Conservation (phyloP, 768 basidiomycete genomes). For the Daedaleopsis sinensis region DNA sequence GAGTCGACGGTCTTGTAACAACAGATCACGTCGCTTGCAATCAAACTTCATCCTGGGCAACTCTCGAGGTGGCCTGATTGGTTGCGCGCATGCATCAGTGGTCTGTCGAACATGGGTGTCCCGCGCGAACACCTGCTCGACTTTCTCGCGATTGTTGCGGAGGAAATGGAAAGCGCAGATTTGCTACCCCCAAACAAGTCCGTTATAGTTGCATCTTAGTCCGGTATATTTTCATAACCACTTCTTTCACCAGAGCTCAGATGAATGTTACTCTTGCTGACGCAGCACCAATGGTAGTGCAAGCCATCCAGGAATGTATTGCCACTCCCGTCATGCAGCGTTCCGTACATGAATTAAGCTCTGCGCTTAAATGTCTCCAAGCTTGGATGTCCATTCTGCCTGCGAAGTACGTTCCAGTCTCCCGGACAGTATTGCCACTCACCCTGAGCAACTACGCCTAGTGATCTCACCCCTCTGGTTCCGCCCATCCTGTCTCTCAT, state of each 20-base stretch:
- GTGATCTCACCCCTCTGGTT: slow-evolving; percentile 73
- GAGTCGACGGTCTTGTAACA: not conserved
- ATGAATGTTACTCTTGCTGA: slow-evolving; percentile 68
- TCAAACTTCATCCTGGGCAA: slow-evolving; percentile 65
- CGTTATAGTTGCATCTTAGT: slow-evolving; percentile 29
- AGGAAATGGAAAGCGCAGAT: slow-evolving; percentile 79
- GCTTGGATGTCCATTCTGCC: slow-evolving; percentile 80
- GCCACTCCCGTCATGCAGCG: slow-evolving; percentile 34
- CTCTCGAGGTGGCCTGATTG: slow-evolving; percentile 76
- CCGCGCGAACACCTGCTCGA: slow-evolving; percentile 66
- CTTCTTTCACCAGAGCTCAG: slow-evolving; percentile 49
- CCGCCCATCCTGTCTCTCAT: slow-evolving; percentile 57
- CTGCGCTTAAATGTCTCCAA: slow-evolving; percentile 79
- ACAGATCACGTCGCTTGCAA: slow-evolving; percentile 68
- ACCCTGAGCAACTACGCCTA: slow-evolving; percentile 28
- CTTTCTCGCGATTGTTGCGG: slow-evolving; percentile 81
- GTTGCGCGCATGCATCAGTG: slow-evolving; percentile 64
- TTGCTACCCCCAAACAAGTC: slow-evolving; percentile 74
- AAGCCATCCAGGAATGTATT: slow-evolving; percentile 65
- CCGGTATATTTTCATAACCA: not conserved
- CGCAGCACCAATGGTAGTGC: slow-evolving; percentile 70
- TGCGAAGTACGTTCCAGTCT: slow-evolving; percentile 51
- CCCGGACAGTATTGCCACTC: not conserved
- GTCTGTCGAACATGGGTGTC: slow-evolving; percentile 62
- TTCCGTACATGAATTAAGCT: slow-evolving; percentile 53